Percentiles rank a stretch among this genome's conserved stretches.
Conservation (phyloP, 2,329 filamentous ascomycete genomes). For the Sporothrix globosa region DNA sequence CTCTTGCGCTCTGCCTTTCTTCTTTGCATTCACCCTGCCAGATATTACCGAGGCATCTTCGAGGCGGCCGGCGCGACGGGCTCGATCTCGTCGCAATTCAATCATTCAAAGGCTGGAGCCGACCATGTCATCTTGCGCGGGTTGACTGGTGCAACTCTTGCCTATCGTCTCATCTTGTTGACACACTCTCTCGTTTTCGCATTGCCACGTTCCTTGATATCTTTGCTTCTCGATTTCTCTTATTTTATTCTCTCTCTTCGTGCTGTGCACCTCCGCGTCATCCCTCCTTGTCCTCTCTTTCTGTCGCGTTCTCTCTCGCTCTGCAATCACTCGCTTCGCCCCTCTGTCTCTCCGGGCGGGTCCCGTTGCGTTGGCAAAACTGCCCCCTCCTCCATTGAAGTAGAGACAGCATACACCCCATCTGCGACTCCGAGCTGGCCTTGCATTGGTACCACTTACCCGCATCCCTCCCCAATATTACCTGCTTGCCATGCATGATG, state of each 20-base stretch:
- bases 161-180: constrained; percentile 11
- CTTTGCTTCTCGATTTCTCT: constrained; percentile 6
- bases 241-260: not conserved
- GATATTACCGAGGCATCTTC: not conserved
- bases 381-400: constrained; percentile 15
- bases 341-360: constrained; percentile 31
- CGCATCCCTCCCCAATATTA: constrained; percentile 31
- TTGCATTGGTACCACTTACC: constrained; percentile 38
- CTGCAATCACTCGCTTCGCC: constrained; percentile 25
- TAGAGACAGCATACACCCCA: constrained; percentile 24
- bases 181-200: not conserved
- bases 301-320: constrained; percentile 3
- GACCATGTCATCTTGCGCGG: constrained; percentile 29
- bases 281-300: constrained; percentile 2
- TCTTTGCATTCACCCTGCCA: not conserved
- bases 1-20: not conserved
- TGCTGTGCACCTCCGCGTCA: constrained; percentile 13
- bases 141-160: constrained; percentile 21
- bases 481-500: constrained; percentile 33
- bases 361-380: constrained; percentile 31
- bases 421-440: constrained; percentile 35
- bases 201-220: constrained; percentile 14
- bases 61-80: constrained; percentile 1
- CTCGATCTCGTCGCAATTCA: not conserved
- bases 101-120: not conserved